Evolutionary conservation across 2,329 filamentous ascomycete species (phyloP).

Genomic region (Cytospora schulzeri): DNA sequence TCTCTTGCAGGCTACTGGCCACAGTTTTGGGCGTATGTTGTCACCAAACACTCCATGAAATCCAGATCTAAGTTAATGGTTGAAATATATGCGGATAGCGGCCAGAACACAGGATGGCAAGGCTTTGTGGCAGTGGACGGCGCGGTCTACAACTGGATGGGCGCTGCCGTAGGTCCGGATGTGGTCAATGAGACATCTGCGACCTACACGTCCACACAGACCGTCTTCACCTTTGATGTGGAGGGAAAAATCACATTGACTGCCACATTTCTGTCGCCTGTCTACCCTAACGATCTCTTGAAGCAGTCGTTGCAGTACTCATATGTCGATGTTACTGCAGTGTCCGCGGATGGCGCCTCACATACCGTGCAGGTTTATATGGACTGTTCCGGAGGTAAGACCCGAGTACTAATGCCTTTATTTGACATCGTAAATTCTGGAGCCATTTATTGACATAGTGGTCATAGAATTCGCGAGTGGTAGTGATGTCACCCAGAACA

Average conservation of each 20-base stretch:
- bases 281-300: conserved; percentile 66
- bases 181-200: conserved; percentile 63
- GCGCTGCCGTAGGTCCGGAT: conserved; percentile 50
- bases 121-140: conserved; percentile 72
- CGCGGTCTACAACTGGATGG: conserved; percentile 68
- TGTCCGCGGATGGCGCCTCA: conserved; percentile 60
- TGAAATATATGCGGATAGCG: conserved; percentile 42
- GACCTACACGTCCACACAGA: conserved; percentile 72
- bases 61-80: background rate
- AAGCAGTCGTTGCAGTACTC: conserved; percentile 71
- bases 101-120: conserved; percentile 63
- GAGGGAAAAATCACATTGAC: conserved; percentile 63
- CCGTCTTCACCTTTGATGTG: conserved; percentile 69
- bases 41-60: background rate
- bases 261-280: conserved; percentile 70
- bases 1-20: conserved; percentile 71
- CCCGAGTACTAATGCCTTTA: background rate
- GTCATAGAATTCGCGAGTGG: conserved; percentile 68
- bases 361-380: conserved; percentile 73
- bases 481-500: conserved; percentile 55
- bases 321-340: conserved; percentile 66
- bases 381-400: conserved; percentile 69
- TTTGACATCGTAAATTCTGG: background rate
- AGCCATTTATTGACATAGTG: conserved; percentile 19
- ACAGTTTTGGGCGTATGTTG: conserved; percentile 66